These are phyloP conservation scores for Cephalotrichum gorgonifer DNA, from an alignment of 2,329 filamentous ascomycete species.

Conservation along the genomic window DNA sequence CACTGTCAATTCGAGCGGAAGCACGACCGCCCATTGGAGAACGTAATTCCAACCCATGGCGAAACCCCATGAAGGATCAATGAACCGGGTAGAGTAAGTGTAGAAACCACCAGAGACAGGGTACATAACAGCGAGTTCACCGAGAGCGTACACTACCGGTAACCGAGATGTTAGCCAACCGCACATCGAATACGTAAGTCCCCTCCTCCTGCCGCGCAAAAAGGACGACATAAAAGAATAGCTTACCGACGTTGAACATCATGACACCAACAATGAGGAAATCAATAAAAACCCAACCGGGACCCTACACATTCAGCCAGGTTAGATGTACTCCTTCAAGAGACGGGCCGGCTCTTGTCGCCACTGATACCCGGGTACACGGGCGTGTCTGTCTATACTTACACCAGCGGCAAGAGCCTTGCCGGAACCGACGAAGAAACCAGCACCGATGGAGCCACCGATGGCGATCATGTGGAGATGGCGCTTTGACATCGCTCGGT, in stretches of 20 bases:
- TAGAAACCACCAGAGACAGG: conserved; percentile 55
- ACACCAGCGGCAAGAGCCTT: conserved; percentile 40
- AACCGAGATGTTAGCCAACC: neutral
- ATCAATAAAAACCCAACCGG: conserved; percentile 33
- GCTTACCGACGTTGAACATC: conserved; percentile 45
- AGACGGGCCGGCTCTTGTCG: neutral
- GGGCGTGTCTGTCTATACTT: conserved; percentile 15
- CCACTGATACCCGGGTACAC: neutral
- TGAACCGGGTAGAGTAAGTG: conserved; percentile 49
- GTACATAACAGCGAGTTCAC: conserved; percentile 51
- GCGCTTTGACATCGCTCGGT: conserved; percentile 41
- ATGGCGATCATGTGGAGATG: conserved; percentile 55
- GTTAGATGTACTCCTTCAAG: neutral
- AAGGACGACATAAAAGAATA: too few relatives aligned
- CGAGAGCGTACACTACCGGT: conserved; percentile 41
- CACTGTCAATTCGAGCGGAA: conserved; percentile 41
- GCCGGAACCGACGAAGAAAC: conserved; percentile 53
- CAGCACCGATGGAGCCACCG: conserved; percentile 50
- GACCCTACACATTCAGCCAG: conserved; percentile 16
- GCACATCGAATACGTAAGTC: too few relatives aligned
- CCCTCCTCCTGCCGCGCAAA: too few relatives aligned
- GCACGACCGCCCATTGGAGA: conserved; percentile 38
- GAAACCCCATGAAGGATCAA: conserved; percentile 50
- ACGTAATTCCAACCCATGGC: conserved; percentile 43
- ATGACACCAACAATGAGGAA: conserved; percentile 48